phyloP scores from a whole-genome alignment of 176 grass and related monocot genomes.

The Cenchrus fungigraminus region DNA sequence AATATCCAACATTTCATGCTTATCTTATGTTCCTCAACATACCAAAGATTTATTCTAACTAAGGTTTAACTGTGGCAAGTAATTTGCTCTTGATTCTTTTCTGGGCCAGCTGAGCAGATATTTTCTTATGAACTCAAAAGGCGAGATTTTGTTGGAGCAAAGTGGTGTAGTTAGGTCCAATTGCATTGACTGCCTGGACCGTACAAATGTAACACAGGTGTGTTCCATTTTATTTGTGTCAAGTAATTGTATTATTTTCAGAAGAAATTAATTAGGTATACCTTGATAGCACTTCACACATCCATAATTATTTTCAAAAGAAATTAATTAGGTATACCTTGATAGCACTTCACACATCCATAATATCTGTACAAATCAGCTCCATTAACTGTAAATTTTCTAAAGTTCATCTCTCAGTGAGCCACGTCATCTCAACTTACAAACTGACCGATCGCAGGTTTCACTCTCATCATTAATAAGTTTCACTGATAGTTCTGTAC shows the following conservation, averaged over 20 bases:
- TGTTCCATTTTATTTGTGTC: slow-evolving; percentile 31
- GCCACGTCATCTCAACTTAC: not conserved
- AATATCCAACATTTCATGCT: slow-evolving; percentile 25
- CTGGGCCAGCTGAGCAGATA: slow-evolving; percentile 97
- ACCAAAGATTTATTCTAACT: slow-evolving; percentile 28
- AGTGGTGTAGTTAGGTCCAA: slow-evolving; percentile 80
- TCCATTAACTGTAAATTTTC: not conserved
- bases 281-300: not conserved
- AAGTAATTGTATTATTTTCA: not conserved
- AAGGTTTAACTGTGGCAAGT: slow-evolving; percentile 65
- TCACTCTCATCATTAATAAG: not conserved
- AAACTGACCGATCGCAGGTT: not conserved
- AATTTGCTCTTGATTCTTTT: slow-evolving; percentile 71
- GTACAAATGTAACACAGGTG: slow-evolving; percentile 99
- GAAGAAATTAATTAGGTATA: not conserved
- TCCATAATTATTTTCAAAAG: not conserved
- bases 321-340: not conserved
- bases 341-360: not conserved
- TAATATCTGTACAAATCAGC: not conserved
- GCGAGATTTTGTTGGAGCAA: slow-evolving; percentile 83
- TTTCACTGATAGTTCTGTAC: not conserved
- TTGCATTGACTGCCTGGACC: slow-evolving; percentile 97
- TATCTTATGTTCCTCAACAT: slow-evolving; percentile 18
- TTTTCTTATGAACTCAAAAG: slow-evolving; percentile 89
- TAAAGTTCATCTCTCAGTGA: not conserved